Evolutionary conservation across 371 early-diverging fungal species (phyloP), one percentile per base, ranked within the genome.

Genomic region (Umbelopsis sp.): DNA sequence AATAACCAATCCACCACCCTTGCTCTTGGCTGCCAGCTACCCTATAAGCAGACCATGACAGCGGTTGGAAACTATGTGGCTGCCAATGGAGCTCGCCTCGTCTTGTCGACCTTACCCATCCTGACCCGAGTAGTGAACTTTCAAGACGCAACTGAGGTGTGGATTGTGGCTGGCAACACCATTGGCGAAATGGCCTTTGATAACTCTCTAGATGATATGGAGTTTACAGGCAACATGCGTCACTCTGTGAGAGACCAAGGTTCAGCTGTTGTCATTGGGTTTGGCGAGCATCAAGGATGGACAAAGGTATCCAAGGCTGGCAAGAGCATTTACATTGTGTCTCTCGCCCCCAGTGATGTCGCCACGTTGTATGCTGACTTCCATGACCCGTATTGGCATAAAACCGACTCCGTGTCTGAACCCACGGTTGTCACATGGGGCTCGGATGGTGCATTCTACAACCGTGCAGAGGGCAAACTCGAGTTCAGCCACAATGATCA

Each of bases 61-160:
- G 89, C 82, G 1, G 68, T 93, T 9, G 92, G 90, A 11, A 89
- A 87, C 62, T 92, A 93, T 66, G 74, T 75, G 6, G 71, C 87
- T 1, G 70, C 70, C 22, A 87, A 81, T 37, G 88, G 83, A 7
- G 68, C 89, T 20, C 86, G 81, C 35, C 75, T 93, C 35, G 41
- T 90, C 24, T 74, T 90, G 18, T 80, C 89, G 0, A 87, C 92
- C 0, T 74, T 88, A 4, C 92, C 94, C n/a, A 91, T 92, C 50
- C 74, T 87, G 67, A 65, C 84, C 18, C 79, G 90, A 10, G 72
- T 76, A 67, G 70, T 75, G 14, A 65, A 72, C 63, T 67, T 45
- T 18, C 70, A 68, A 5, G 63, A 32, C 14, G 73, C 68, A 0
- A 77, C 79, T n/a, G 92, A 93, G 72, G 79, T 91, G 1, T 91